A percentile compares a stretch with the other conserved stretches of the same genome.
phyloP scores from a whole-genome alignment of 2,329 filamentous ascomycete genomes.

The Penicillium frequentans region DNA sequence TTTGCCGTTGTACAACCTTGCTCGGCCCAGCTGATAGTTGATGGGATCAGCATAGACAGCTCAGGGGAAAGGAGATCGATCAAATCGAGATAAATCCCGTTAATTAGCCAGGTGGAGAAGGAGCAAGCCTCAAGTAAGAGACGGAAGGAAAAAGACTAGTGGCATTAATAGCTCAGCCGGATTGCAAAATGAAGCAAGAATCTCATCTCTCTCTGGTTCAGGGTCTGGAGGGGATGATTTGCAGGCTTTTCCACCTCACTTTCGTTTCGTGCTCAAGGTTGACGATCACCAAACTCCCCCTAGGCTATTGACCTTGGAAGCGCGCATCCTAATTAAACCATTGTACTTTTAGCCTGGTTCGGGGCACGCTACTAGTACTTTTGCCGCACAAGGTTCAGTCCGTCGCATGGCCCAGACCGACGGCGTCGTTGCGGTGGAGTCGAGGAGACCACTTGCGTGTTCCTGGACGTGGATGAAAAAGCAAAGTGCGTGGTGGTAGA shows the following conservation, averaged over 20 bases:
- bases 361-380: neutral
- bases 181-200: neutral
- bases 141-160: neutral
- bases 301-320: neutral
- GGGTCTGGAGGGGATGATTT: neutral
- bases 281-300: neutral
- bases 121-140: neutral
- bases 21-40: neutral
- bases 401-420: constrained; percentile 25
- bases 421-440: constrained; percentile 19
- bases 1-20: neutral
- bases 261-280: neutral
- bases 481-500: constrained; percentile 12
- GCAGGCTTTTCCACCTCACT: neutral
- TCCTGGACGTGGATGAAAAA: constrained; percentile 10
- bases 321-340: constrained; percentile 11
- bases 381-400: constrained; percentile 20
- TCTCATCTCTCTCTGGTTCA: neutral
- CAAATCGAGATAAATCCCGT: neutral
- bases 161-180: neutral
- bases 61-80: neutral
- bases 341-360: neutral
- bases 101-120: neutral
- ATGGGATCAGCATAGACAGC: neutral
- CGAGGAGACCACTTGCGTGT: neutral